Evolutionary conservation across 306 rosid species (phyloP).

Genomic region (Vigna nakashimae): DNA sequence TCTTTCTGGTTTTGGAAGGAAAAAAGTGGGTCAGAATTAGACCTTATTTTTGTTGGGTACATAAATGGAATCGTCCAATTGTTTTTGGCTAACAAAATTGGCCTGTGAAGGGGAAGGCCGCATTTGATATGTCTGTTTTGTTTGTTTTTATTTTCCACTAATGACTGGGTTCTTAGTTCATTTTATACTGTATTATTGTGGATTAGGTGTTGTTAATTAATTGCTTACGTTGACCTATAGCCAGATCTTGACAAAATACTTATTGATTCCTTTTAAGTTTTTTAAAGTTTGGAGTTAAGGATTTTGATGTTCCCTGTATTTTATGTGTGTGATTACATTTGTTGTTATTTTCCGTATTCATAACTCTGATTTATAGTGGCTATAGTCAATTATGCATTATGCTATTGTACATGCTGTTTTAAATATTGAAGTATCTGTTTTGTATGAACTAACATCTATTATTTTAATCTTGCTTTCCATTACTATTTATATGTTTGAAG

Average conservation of each 20-base stretch:
- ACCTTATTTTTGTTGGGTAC: background rate
- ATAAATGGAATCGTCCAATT: background rate
- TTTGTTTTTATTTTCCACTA: background rate
- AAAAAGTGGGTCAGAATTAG: background rate
- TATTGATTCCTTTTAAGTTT: background rate
- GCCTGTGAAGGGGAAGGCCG: background rate
- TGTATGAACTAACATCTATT: conserved; percentile 18
- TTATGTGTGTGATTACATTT: background rate
- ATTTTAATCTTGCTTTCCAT: conserved; percentile 10
- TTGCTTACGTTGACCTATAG: background rate
- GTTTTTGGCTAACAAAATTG: background rate
- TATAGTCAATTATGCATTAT: conserved; percentile 6
- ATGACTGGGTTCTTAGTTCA: background rate
- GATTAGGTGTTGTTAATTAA: background rate
- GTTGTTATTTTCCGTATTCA: background rate
- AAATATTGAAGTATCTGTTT: conserved; percentile 24
- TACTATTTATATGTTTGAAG: conserved; percentile 2
- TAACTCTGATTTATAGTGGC: background rate
- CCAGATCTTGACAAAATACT: background rate
- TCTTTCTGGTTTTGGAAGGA: conserved; percentile 23
- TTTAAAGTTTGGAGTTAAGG: background rate
- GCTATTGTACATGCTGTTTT: conserved; percentile 9
- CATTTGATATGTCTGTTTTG: background rate
- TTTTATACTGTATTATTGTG: background rate
- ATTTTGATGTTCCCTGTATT: conserved; percentile 17